Percentiles rank a stretch among this genome's conserved stretches.
These are phyloP conservation scores for Ceratocystis destructans DNA, from an alignment of 2,329 filamentous ascomycete genomes.

Conservation along the genomic window DNA sequence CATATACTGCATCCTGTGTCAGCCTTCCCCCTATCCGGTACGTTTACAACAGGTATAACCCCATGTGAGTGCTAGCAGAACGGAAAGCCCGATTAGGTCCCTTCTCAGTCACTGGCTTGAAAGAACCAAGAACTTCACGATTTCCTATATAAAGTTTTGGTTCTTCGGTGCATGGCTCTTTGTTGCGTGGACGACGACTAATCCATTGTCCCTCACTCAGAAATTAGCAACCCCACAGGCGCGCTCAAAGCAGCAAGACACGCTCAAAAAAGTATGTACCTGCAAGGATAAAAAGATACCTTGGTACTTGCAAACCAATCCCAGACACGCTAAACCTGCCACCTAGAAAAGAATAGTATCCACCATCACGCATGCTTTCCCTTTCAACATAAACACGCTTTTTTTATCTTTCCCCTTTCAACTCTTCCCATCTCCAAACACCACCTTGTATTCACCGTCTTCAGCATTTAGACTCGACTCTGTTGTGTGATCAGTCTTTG, in stretches of 20 bases:
- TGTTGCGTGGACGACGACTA: background rate
- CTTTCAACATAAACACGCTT: conserved; percentile 18
- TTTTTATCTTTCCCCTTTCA: conserved; percentile 13
- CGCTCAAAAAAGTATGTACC: conserved; percentile 25
- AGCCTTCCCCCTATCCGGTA: background rate
- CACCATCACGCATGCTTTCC: conserved; percentile 20
- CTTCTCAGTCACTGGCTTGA: background rate
- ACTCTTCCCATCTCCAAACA: background rate
- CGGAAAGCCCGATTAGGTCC: background rate
- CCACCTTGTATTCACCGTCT: conserved; percentile 3
- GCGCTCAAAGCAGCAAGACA: conserved; percentile 15
- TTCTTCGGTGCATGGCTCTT: background rate
- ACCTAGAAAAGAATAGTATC: conserved; percentile 12
- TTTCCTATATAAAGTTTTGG: no score
- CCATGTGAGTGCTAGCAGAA: background rate
- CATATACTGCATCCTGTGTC: background rate
- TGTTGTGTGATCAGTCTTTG: conserved; percentile 14
- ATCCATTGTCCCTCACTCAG: background rate
- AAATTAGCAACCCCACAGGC: conserved; percentile 14
- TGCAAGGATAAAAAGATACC: conserved; percentile 9
- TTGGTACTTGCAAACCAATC: conserved; percentile 17
- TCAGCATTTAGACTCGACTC: conserved; percentile 15
- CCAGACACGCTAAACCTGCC: conserved; percentile 15
- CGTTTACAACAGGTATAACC: background rate
- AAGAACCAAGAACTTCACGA: background rate